These are phyloP conservation scores for Juncus effusus DNA, from an alignment of 176 grass and related monocot genomes.

Conservation along the genomic window DNA sequence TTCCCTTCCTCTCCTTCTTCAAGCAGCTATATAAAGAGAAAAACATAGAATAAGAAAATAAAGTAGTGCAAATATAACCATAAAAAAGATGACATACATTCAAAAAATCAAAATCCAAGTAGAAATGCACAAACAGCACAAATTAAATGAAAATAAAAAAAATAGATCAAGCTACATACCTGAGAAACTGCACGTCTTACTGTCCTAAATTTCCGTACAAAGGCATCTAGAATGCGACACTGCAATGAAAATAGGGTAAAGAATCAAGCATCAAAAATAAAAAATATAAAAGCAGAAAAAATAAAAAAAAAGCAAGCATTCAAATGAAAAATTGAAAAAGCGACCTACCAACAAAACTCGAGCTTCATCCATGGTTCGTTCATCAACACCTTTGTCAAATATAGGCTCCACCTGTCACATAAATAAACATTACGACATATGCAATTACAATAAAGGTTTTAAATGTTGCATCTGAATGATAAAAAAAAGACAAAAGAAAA, in stretches of 20 bases:
- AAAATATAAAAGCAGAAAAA: constrained; percentile 13
- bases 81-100: background rate
- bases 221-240: constrained; percentile 97
- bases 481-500: constrained; percentile 32
- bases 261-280: background rate
- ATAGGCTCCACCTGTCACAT: constrained; percentile 86
- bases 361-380: constrained; percentile 95
- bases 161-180: constrained; percentile 37
- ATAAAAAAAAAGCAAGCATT: constrained; percentile 7
- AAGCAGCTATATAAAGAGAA: constrained; percentile 60
- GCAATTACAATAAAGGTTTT: constrained; percentile 19
- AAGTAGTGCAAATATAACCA: background rate
- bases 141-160: background rate
- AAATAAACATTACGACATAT: constrained; percentile 4
- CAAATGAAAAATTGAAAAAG: background rate
- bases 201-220: constrained; percentile 93
- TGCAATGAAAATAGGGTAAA: constrained; percentile 17
- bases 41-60: constrained; percentile 20
- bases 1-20: constrained; percentile 98
- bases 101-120: background rate
- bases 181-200: constrained; percentile 90
- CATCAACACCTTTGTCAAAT: constrained; percentile 95
- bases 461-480: constrained; percentile 10
- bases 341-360: constrained; percentile 78
- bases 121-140: background rate